A percentile compares a stretch with the other conserved stretches of the same genome.
Evolutionary conservation across 179 eudicot genomes (phyloP).

Genomic region (Silene coronaria): DNA sequence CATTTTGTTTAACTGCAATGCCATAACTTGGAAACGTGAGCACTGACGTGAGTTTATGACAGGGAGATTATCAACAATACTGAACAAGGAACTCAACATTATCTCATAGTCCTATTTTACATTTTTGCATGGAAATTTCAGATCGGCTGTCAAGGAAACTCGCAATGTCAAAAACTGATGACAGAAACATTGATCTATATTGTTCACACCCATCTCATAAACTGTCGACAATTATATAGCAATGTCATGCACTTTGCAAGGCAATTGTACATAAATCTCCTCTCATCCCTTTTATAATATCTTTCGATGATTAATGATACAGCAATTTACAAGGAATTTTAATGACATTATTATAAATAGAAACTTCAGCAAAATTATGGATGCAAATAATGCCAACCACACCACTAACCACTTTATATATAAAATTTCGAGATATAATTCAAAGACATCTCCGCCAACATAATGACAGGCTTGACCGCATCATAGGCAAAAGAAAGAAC

Average conservation of each 20-base stretch:
- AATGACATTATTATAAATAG: not conserved
- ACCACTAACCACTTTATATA: not conserved
- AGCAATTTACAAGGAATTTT: not conserved
- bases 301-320: not conserved
- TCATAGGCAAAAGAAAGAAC: not conserved
- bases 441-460: not conserved
- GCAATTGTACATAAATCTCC: not conserved
- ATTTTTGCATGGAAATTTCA: not conserved
- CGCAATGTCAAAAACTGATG: not conserved
- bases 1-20: conserved; percentile 75
- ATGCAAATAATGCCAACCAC: not conserved
- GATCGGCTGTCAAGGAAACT: not conserved
- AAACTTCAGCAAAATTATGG: not conserved
- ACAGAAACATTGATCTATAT: not conserved
- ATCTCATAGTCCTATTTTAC: not conserved
- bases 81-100: not conserved
- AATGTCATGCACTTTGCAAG: not conserved
- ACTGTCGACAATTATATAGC: not conserved
- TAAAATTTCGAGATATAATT: not conserved
- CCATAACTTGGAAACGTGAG: conserved; percentile 14
- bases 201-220: not conserved
- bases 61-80: not conserved
- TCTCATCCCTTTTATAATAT: not conserved
- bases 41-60: not conserved
- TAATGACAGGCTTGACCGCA: not conserved